A percentile compares a stretch with the other conserved stretches of the same genome.
phyloP scores from a whole-genome alignment of 768 basidiomycete species.

The Obba rivulosa region DNA sequence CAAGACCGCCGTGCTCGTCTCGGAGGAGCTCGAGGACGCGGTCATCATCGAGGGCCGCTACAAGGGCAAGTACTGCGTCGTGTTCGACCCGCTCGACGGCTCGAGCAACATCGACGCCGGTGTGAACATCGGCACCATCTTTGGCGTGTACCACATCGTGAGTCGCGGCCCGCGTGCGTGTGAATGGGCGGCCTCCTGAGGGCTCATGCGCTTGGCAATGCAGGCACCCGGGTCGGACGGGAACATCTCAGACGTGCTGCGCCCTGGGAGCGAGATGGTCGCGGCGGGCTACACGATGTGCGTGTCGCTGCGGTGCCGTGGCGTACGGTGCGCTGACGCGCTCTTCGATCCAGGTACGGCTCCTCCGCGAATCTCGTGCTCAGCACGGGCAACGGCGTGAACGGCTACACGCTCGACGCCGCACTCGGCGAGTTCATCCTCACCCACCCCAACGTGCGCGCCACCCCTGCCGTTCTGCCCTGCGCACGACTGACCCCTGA shows the following conservation, averaged over 20 bases:
- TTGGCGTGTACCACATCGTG: conserved; percentile 92
- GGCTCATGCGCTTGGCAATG: conserved; percentile 3
- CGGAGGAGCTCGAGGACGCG: conserved; percentile 91
- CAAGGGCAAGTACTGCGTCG: conserved; percentile 92
- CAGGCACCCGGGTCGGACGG: conserved; percentile 76
- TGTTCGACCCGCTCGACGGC: conserved; percentile 96
- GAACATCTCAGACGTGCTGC: conserved; percentile 80
- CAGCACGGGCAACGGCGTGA: conserved; percentile 91
- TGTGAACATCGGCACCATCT: conserved; percentile 97
- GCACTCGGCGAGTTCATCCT: conserved; percentile 97
- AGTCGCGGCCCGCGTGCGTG: conserved; percentile 28
- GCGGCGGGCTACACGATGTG: conserved; percentile 97
- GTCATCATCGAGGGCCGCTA: conserved; percentile 80
- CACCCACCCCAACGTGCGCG: conserved; percentile 86
- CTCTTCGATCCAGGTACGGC: conserved; percentile 57
- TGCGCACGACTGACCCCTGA: neutral
- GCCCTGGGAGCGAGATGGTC: conserved; percentile 95
- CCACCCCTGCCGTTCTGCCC: neutral
- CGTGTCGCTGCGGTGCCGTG: conserved; percentile 19
- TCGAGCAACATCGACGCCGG: conserved; percentile 97
- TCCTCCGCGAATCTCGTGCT: conserved; percentile 96
- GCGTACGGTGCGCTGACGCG: neutral
- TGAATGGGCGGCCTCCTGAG: no score
- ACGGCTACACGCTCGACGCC: conserved; percentile 96
- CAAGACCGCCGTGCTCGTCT: conserved; percentile 94